Conservation (phyloP, 2,329 filamentous ascomycete genomes). For the Samsoniella hepiali region DNA sequence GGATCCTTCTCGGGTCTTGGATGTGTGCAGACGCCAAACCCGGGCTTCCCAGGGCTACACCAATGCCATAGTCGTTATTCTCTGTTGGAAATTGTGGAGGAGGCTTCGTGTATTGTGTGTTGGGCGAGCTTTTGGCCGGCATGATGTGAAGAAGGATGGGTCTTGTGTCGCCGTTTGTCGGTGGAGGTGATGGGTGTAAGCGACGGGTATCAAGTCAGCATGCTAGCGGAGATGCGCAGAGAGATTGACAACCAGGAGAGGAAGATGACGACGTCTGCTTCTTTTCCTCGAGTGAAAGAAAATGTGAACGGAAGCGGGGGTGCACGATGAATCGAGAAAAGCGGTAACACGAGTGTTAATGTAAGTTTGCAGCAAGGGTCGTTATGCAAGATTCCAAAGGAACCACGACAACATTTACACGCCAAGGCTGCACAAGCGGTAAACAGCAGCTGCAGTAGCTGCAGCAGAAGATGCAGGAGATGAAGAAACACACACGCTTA, state of each 20-base stretch:
- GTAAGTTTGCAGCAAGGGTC: constrained; percentile 5
- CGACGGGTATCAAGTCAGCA: constrained; percentile 1
- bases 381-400: constrained; percentile 7
- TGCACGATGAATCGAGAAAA: not conserved
- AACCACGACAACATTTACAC: constrained; percentile 1
- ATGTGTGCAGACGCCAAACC: constrained; percentile 35
- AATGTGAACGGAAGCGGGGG: not conserved
- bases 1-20: constrained; percentile 22
- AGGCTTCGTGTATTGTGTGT: not conserved
- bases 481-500: not conserved
- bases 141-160: not conserved
- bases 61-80: constrained; percentile 50
- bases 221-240: not conserved
- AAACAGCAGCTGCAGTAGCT: not conserved
- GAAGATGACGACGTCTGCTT: not conserved
- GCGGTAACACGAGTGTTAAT: constrained; percentile 10
- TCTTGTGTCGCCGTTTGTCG: constrained; percentile 2
- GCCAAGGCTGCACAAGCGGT: not conserved
- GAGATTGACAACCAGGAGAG: not conserved
- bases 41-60: constrained; percentile 72
- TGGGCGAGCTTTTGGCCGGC: not conserved
- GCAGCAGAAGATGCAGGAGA: not conserved
- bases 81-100: not conserved
- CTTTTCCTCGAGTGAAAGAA: not conserved
- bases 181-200: constrained; percentile 2